Evolutionary conservation across 495 filamentous ascomycete species (phyloP).

Genomic region (Penicillium egyptiacum): DNA sequence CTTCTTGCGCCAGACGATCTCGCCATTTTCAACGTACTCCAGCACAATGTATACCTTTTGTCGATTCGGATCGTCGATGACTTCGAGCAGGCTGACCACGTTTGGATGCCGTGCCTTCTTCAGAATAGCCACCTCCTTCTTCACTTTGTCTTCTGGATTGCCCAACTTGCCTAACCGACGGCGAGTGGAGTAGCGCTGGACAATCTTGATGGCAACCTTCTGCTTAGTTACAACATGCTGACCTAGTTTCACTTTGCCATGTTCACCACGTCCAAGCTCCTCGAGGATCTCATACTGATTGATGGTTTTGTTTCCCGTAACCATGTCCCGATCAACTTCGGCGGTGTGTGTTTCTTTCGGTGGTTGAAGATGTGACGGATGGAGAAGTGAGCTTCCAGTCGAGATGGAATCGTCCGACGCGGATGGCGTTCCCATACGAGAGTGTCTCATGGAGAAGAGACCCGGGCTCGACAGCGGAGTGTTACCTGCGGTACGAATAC

Average conservation of each 20-base stretch:
- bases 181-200: constrained; percentile 90
- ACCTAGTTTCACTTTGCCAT: constrained; percentile 96
- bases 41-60: constrained; percentile 98
- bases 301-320: constrained; percentile 90
- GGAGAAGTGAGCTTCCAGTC: constrained; percentile 58
- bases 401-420: constrained; percentile 49
- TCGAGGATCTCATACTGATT: constrained; percentile 97
- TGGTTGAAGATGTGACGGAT: constrained; percentile 63
- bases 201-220: constrained; percentile 95
- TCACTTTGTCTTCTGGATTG: constrained; percentile 87
- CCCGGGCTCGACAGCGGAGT: constrained; percentile 69
- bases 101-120: constrained; percentile 97
- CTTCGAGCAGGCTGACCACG: constrained; percentile 90
- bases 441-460: constrained; percentile 56
- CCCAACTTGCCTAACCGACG: constrained; percentile 78
- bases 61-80: constrained; percentile 92
- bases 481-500: constrained; percentile 56
- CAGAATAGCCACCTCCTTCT: constrained; percentile 93
- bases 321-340: constrained; percentile 79
- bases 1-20: constrained; percentile 89
- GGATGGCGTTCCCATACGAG: constrained; percentile 44
- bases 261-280: constrained; percentile 91
- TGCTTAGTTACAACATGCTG: constrained; percentile 73
- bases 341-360: constrained; percentile 78
- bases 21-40: constrained; percentile 89